Evolutionary conservation across 2,329 filamentous ascomycete species (phyloP).

Genomic region (Cercospora brassicicola): DNA sequence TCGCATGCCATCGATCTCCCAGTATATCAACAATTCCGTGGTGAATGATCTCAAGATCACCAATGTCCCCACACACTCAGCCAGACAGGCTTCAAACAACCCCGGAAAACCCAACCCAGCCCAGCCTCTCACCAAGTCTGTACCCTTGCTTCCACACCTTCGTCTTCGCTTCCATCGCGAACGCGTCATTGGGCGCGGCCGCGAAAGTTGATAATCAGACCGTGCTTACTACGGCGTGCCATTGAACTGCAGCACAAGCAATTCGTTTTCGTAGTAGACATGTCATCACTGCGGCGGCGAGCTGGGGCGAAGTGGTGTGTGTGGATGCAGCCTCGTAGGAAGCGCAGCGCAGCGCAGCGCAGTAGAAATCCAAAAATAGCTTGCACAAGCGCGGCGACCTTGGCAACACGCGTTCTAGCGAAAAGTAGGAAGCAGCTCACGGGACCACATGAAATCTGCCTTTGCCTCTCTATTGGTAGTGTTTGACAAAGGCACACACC

Average conservation of each 20-base stretch:
- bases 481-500: background rate
- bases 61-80: background rate
- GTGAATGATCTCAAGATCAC: background rate
- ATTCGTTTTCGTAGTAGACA: background rate
- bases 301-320: background rate
- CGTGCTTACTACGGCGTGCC: conserved; percentile 1
- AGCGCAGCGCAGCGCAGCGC: background rate
- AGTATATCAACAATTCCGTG: too few relatives aligned
- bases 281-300: background rate
- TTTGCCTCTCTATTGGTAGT: too few relatives aligned
- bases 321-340: background rate
- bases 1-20: background rate
- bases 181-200: background rate
- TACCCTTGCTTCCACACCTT: background rate
- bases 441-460: background rate
- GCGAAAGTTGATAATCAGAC: background rate
- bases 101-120: background rate
- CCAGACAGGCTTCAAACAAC: background rate
- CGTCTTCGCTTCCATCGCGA: background rate
- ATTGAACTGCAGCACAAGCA: background rate
- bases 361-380: background rate
- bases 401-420: background rate
- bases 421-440: background rate
- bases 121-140: background rate
- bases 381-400: background rate